Evolutionary conservation across 176 grass and related monocot genomes (phyloP).

Genomic region (Oryza meyeriana): DNA sequence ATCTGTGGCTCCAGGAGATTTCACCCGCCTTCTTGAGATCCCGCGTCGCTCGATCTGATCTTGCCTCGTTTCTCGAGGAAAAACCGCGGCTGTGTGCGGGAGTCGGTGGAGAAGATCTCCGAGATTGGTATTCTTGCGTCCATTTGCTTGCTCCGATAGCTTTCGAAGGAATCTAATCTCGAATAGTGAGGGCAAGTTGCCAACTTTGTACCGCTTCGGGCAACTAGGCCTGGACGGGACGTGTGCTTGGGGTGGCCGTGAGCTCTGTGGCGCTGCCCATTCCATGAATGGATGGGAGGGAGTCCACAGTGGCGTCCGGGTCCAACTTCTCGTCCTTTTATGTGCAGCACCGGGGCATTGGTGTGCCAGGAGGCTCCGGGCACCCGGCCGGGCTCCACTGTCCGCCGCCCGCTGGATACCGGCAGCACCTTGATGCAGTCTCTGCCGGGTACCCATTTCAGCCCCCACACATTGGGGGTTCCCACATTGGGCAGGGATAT

Average conservation of each 20-base stretch:
- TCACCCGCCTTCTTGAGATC: conserved; percentile 20
- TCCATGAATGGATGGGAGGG: conserved; percentile 74
- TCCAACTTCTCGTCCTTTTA: conserved; percentile 54
- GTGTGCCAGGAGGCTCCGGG: conserved; percentile 7
- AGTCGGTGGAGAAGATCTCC: conserved; percentile 26
- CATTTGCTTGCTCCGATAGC: conserved; percentile 28
- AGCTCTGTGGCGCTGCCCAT: conserved; percentile 30
- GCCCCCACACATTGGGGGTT: conserved; percentile 19
- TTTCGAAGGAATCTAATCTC: conserved; percentile 24
- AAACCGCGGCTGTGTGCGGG: background rate
- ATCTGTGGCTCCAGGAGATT: background rate
- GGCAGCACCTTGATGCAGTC: conserved; percentile 52
- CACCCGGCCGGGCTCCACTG: conserved; percentile 29
- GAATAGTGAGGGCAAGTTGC: conserved; percentile 27
- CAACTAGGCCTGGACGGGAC: conserved; percentile 11
- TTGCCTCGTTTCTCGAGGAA: conserved; percentile 15
- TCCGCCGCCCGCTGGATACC: conserved; percentile 21
- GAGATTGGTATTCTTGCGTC: conserved; percentile 24
- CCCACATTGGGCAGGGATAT: conserved; percentile 42
- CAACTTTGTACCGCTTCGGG: conserved; percentile 27
- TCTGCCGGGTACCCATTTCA: conserved; percentile 39
- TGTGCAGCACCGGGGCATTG: conserved; percentile 42
- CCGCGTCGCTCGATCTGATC: conserved; percentile 35
- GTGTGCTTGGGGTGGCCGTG: background rate
- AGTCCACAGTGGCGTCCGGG: conserved; percentile 52